phyloP scores from a whole-genome alignment of 257 asterid genomes.

The Ligustrum vulgare region DNA sequence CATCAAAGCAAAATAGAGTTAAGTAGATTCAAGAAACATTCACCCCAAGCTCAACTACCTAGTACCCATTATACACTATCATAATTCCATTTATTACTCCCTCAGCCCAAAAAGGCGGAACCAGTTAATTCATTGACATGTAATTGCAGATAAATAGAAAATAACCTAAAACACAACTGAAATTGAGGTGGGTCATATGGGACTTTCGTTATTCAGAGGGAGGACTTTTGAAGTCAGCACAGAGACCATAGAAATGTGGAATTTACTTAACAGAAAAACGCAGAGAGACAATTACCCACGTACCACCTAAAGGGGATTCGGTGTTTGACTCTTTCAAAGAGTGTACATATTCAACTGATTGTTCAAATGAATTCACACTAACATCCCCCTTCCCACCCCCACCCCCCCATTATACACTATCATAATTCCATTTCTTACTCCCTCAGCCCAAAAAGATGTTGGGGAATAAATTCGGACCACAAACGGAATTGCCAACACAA shows the following conservation, averaged over 20 bases:
- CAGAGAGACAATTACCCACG: constrained; percentile 12
- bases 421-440: too few species aligned
- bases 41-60: constrained; percentile 8
- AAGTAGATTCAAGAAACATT: neutral
- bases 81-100: constrained; percentile 5
- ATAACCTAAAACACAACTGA: neutral
- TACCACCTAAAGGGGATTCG: constrained; percentile 17
- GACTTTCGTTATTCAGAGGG: too few species aligned
- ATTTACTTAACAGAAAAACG: too few species aligned
- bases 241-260: too few species aligned
- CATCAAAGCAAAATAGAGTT: neutral
- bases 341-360: neutral
- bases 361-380: constrained; percentile 20
- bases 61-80: neutral
- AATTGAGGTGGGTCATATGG: too few species aligned
- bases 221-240: too few species aligned
- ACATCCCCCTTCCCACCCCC: too few species aligned
- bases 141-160: neutral
- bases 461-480: too few species aligned
- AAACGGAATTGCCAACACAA: too few species aligned
- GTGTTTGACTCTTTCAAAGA: constrained; percentile 15
- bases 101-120: neutral
- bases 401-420: too few species aligned
- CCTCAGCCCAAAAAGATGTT: too few species aligned
- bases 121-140: neutral